Conservation (phyloP, 495 filamentous ascomycete genomes). For the Penicillium subrubescens region DNA sequence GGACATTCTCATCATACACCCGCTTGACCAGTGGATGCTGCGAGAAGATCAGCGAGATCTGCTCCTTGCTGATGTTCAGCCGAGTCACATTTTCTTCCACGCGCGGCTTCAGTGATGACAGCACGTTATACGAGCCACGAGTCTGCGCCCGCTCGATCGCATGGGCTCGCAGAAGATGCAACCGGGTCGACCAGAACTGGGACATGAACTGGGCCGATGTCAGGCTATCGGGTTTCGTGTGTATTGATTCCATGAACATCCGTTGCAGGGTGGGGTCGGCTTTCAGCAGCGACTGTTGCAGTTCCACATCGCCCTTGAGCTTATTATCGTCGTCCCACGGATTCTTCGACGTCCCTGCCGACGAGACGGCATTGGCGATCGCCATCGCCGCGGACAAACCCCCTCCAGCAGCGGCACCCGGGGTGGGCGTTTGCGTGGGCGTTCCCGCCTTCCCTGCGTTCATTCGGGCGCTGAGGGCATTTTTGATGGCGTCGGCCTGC, state of each 20-base stretch:
- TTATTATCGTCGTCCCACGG: slow-evolving; percentile 75
- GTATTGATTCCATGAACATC: slow-evolving; percentile 78
- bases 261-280: slow-evolving; percentile 69
- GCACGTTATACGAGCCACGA: slow-evolving; percentile 86
- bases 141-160: slow-evolving; percentile 85
- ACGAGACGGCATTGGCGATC: slow-evolving; percentile 57
- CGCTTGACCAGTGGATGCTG: slow-evolving; percentile 90
- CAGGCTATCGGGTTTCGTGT: slow-evolving; percentile 79
- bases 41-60: slow-evolving; percentile 87
- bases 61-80: slow-evolving; percentile 86
- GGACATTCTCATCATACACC: slow-evolving; percentile 92
- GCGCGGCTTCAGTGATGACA: slow-evolving; percentile 84
- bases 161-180: slow-evolving; percentile 83
- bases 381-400: slow-evolving; percentile 59
- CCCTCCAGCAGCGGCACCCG: slow-evolving; percentile 37
- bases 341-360: slow-evolving; percentile 44
- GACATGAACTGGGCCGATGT: slow-evolving; percentile 74
- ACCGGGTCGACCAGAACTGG: slow-evolving; percentile 90
- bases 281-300: slow-evolving; percentile 85
- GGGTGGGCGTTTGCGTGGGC: slow-evolving; percentile 35
- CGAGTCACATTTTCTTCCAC: slow-evolving; percentile 75
- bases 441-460: slow-evolving; percentile 63
- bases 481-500: slow-evolving; percentile 83
- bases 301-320: slow-evolving; percentile 69
- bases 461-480: slow-evolving; percentile 75